Evolutionary conservation across 352 stramenopile genomes (phyloP), one percentile per base, ranked within the genome.

Genomic region (Paralagenidium karlingii): DNA sequence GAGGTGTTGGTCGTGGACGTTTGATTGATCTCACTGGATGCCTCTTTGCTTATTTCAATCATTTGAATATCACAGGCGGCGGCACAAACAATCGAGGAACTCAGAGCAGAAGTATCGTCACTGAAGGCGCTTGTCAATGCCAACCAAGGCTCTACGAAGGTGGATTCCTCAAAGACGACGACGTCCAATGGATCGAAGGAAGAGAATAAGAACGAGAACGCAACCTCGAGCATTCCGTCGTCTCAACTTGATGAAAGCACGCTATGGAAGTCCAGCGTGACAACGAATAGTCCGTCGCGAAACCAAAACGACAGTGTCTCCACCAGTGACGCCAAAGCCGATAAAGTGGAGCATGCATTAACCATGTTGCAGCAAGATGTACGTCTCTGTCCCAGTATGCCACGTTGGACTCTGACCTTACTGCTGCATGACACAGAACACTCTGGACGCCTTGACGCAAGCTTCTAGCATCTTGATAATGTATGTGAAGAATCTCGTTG

Each of bases 401-500:
- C 21, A 13, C 2, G 2, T n/a, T 6, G 10, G 16, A 33, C 13
- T 16, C 18, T 30, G 1, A 15, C 2, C 34, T 16, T 34, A 18
- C 37, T 47, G 47, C 16, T 30, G 25, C n/a, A n/a, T n/a, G n/a
- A n/a, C 41, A 19, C 38, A 89, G 75, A 89, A 89, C 24, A 64
- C 69, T 13, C 37, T 71, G 19, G 75, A 86, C 25, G 58, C 82
- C 45, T 51, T 89, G 5, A 76, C 84, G 33, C 36, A 79, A 18
- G 71, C 67, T 40, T 58, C 66, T 8, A 63, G 68, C 2, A 82
- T 89, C 45, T 58, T 89, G 16, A 73, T 69, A 43, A 89, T 89
- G 75, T 89, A 89, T 59, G 71, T 85, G 43, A 86, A 84, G 61
- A 89, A 89, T 45, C 49, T 89, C 11, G 57, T 83, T 15, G 75